phyloP scores from a whole-genome alignment of 75 land plant genomes.

The Picea glauca region DNA sequence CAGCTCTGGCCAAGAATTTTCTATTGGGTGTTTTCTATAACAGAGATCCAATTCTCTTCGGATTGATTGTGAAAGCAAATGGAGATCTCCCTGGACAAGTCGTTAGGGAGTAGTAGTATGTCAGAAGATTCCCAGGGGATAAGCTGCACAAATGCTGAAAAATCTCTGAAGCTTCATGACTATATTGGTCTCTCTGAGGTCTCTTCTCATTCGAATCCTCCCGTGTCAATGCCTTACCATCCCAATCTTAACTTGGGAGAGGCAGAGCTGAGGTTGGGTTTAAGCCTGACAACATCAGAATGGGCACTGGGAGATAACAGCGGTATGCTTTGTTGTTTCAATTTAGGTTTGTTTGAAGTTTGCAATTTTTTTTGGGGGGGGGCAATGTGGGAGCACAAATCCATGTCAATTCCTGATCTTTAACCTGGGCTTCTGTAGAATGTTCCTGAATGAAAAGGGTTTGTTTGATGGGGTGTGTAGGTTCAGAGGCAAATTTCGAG shows the following conservation, averaged over 20 bases:
- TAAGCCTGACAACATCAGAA: not conserved
- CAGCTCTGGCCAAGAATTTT: too few relatives aligned
- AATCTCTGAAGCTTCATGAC: constrained; percentile 26
- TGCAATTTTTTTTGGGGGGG: too few relatives aligned
- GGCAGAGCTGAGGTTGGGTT: constrained; percentile 3
- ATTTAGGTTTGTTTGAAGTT: not conserved
- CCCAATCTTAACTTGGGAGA: not conserved
- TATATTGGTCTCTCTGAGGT: constrained; percentile 35
- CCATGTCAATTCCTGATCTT: too few relatives aligned
- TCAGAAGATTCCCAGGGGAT: too few relatives aligned
- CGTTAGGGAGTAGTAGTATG: too few relatives aligned
- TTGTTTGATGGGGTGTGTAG: not conserved
- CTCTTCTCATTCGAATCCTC: constrained; percentile 11
- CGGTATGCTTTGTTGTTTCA: not conserved
- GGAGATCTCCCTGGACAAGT: too few relatives aligned
- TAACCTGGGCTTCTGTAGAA: not conserved
- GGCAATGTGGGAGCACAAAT: too few relatives aligned
- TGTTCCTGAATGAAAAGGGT: not conserved
- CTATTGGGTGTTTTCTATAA: too few relatives aligned
- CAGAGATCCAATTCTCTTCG: too few relatives aligned
- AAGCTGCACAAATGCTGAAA: constrained; percentile 1
- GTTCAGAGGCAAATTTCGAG: not conserved
- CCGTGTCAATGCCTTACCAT: not conserved
- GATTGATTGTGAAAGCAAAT: too few relatives aligned
- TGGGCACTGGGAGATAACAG: not conserved